Base-by-base conservation (phyloP, 164 flowering plant genomes). In the Stephania yunnanensis region DNA sequence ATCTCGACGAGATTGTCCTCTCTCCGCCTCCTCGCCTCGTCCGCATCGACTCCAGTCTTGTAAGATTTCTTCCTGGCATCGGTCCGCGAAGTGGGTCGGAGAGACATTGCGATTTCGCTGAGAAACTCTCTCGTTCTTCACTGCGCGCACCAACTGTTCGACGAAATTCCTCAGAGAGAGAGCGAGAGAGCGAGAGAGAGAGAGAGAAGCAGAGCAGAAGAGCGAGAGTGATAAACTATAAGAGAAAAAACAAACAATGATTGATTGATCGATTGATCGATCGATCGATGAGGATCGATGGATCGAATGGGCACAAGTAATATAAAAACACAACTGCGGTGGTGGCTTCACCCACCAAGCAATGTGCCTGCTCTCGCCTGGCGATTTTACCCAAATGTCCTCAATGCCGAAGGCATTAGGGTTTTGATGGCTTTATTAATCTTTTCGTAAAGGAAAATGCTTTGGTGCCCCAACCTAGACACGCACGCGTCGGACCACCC, bases 1-100 rank as follows among this genome's bases (percentile, higher is more conserved):
- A 91, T 92, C 91, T 92, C 95, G 11, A 89, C 89, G 65, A 92
- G 74, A 81, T 91, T 90, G 82, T 92, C 95, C 87, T 92, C 94
- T 68, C 97, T 87, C 84, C 95, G 79, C 75, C 95, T 80, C 67
- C 95, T 68, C 7, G 90, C 94, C 61, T 91, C 95, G 0, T 92
- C 97, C 8, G 87, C 95, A 78, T 92, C 97, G 17, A 91, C 95
- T 0, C 89, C 95, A 0, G 80, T 76, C 78, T 92, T 92, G 89
- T 92, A 92, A 6, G 86, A 70, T 76, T 91, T 92, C 86, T 88
- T 87, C 69, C 97, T 78, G 15, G 81, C 92, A 73, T 89, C 94
- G 0, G 92, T 73, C 13, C 92, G 83, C 1, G 90, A 78, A 69
- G 79, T 82, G 20, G 97, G 97, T 31, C 97, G 80, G 65, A 89